phyloP scores from a whole-genome alignment of 257 asterid species.

The Nemophila menziesii region DNA sequence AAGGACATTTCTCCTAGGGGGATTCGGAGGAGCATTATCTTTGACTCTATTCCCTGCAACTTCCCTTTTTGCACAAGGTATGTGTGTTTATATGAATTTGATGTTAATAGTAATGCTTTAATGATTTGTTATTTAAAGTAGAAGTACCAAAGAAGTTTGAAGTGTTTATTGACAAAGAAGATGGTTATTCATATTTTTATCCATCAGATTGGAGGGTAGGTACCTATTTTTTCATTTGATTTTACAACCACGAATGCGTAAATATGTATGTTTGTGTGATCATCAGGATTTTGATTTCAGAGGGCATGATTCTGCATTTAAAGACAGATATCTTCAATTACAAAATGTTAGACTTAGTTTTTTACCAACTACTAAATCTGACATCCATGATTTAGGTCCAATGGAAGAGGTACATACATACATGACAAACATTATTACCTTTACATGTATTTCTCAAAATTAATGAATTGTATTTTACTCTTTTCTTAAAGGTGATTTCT shows the following conservation, averaged over 20 bases:
- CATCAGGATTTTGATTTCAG: slow-evolving; percentile 59
- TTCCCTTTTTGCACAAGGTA: slow-evolving; percentile 72
- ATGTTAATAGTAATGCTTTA: background rate
- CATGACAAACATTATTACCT: background rate
- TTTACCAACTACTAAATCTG: slow-evolving; percentile 63
- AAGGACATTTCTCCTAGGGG: slow-evolving; percentile 44
- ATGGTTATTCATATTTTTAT: slow-evolving; percentile 77
- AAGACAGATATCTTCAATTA: slow-evolving; percentile 71
- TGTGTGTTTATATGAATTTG: background rate
- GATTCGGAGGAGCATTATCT: slow-evolving; percentile 46
- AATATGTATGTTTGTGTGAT: background rate
- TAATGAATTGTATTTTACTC: background rate
- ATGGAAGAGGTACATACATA: slow-evolving; percentile 46
- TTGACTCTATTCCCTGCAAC: slow-evolving; percentile 24
- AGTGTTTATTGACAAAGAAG: slow-evolving; percentile 54
- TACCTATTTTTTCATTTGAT: too few species aligned
- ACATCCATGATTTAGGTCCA: slow-evolving; percentile 71
- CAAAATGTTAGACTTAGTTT: slow-evolving; percentile 80
- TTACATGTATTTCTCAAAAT: background rate
- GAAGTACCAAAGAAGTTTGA: slow-evolving; percentile 43
- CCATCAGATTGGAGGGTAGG: slow-evolving; percentile 93
- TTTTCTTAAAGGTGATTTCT: slow-evolving; percentile 33
- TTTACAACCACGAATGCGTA: too few species aligned
- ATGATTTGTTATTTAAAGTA: slow-evolving; percentile 13
- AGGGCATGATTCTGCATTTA: slow-evolving; percentile 90